These are phyloP conservation scores for Exophiala calicioides DNA, from an alignment of 2,329 filamentous ascomycete species.

Conservation along the genomic window DNA sequence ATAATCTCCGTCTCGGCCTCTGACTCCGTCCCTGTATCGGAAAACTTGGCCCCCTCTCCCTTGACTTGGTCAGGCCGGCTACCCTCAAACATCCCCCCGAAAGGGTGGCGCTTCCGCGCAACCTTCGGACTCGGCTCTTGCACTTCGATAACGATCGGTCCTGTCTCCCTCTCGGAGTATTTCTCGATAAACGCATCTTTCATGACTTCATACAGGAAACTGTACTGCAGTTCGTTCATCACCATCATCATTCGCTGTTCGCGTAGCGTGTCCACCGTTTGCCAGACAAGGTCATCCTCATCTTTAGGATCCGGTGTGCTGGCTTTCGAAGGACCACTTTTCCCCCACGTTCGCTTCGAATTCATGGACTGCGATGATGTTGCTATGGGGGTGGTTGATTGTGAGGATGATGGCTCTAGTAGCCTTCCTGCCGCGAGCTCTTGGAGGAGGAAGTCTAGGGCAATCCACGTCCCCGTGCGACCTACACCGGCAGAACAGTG, in stretches of 20 bases:
- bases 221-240: slow-evolving; percentile 79
- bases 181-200: slow-evolving; percentile 71
- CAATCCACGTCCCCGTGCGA: slow-evolving; percentile 91
- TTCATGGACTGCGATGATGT: slow-evolving; percentile 4
- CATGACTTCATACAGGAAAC: slow-evolving; percentile 86
- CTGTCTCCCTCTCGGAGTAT: slow-evolving; percentile 43
- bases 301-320: slow-evolving; percentile 39
- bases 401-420: slow-evolving; percentile 36
- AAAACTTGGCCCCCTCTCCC: slow-evolving; percentile 20
- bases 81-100: slow-evolving; percentile 15
- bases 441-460: slow-evolving; percentile 84
- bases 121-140: slow-evolving; percentile 28
- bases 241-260: slow-evolving; percentile 96
- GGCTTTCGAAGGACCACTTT: slow-evolving; percentile 35
- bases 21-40: slow-evolving; percentile 9
- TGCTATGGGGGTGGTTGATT: background rate
- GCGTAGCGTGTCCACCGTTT: slow-evolving; percentile 76
- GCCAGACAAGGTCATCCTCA: slow-evolving; percentile 68
- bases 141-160: slow-evolving; percentile 20
- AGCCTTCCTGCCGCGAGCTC: slow-evolving; percentile 77
- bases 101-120: slow-evolving; percentile 21
- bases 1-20: slow-evolving; percentile 31
- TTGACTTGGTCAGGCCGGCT: slow-evolving; percentile 5
- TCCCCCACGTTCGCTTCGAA: slow-evolving; percentile 28
- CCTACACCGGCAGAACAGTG: slow-evolving; percentile 93